phyloP scores from a whole-genome alignment of 371 early-diverging fungal genomes.

The Mucor velutinosus region DNA sequence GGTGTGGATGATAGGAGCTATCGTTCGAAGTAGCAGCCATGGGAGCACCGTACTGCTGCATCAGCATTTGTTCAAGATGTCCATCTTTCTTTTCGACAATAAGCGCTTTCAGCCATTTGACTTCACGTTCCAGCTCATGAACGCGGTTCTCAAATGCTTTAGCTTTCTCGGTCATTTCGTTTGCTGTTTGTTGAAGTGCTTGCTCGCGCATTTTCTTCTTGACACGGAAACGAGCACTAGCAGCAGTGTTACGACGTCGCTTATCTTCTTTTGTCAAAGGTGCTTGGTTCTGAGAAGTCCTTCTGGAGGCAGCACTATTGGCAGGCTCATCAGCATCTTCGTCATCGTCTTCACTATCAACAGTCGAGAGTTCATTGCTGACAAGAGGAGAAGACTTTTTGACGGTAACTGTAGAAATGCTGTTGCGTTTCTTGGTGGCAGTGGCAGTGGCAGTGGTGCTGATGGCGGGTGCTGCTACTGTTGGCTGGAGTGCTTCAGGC shows the following conservation, averaged over 20 bases:
- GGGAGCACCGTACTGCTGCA: constrained; percentile 11
- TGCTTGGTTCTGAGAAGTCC: not conserved
- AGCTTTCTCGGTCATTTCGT: constrained; percentile 80
- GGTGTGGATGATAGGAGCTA: not conserved
- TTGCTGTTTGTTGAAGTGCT: constrained; percentile 80
- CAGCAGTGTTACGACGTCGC: constrained; percentile 91
- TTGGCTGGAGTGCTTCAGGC: not conserved
- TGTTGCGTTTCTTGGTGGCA: constrained; percentile 5
- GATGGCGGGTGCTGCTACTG: not conserved
- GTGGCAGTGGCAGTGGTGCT: no score
- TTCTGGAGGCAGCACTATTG: not conserved
- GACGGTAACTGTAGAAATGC: not conserved
- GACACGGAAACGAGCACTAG: constrained; percentile 94
- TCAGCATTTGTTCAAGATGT: constrained; percentile 26
- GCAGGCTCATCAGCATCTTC: not conserved
- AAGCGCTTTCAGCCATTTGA: constrained; percentile 86
- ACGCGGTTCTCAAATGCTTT: constrained; percentile 73
- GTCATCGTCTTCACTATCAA: constrained; percentile 2
- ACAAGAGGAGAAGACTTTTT: constrained; percentile 1
- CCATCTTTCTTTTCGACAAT: constrained; percentile 78
- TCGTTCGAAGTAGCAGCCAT: not conserved
- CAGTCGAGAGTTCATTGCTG: not conserved
- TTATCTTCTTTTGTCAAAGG: constrained; percentile 76
- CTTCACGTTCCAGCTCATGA: constrained; percentile 86
- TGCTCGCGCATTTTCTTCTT: constrained; percentile 92